phyloP scores from a whole-genome alignment of 441 rosid species.

The Macaranga tanarius region DNA sequence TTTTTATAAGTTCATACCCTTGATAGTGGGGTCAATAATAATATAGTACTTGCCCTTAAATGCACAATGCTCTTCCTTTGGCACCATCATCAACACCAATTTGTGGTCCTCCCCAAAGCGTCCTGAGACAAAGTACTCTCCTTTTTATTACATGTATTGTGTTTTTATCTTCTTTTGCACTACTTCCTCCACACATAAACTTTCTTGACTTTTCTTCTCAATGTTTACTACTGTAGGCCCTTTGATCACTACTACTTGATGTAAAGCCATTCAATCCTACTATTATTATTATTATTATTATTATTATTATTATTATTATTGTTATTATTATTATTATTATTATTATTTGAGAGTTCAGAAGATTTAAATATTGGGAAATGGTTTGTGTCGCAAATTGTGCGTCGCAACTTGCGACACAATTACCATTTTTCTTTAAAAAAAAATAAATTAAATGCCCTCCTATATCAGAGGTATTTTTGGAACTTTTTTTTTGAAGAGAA shows the following conservation, averaged over 20 bases:
- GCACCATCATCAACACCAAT: not conserved
- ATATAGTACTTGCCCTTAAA: not conserved
- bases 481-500: too few species aligned
- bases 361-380: too few species aligned
- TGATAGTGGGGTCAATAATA: not conserved
- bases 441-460: too few species aligned
- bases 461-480: too few species aligned
- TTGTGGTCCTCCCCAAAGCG: slow-evolving; percentile 14
- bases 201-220: slow-evolving; percentile 18
- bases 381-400: too few species aligned
- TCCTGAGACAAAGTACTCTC: slow-evolving; percentile 26
- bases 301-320: too few species aligned
- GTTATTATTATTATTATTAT: too few species aligned
- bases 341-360: too few species aligned
- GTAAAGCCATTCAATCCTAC: slow-evolving; percentile 5
- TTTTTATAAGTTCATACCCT: not conserved
- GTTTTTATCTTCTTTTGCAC: slow-evolving; percentile 26
- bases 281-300: too few species aligned
- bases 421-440: too few species aligned
- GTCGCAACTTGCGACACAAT: too few species aligned
- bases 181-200: slow-evolving; percentile 26
- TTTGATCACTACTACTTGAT: slow-evolving; percentile 20
- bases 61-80: not conserved
- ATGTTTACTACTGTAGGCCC: slow-evolving; percentile 25
- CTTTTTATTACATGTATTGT: slow-evolving; percentile 4